Evolutionary conservation across 495 filamentous ascomycete genomes (phyloP).

Genomic region (Daldinia decipiens): DNA sequence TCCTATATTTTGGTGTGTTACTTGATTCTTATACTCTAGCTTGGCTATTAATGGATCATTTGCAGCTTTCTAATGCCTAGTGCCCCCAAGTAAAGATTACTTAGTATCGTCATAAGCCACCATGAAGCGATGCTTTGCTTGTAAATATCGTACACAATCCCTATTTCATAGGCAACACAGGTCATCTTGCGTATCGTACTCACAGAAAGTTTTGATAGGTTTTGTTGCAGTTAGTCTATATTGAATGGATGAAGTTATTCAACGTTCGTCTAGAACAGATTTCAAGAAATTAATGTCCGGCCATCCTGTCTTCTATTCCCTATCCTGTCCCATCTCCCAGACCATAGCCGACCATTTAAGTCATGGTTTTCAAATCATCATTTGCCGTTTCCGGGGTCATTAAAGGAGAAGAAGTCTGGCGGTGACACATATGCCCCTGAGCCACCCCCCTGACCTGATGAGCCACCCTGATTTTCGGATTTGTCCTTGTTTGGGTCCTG

Average conservation of each 20-base stretch:
- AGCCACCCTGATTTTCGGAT: conserved; percentile 19
- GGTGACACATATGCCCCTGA: conserved; percentile 37
- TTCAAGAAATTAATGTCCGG: background rate
- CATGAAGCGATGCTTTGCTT: background rate
- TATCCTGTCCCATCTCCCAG: background rate
- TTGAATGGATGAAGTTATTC: background rate
- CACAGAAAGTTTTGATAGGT: background rate
- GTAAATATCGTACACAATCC: background rate
- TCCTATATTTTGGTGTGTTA: too few species aligned
- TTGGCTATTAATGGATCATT: too few species aligned
- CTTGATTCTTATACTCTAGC: too few species aligned
- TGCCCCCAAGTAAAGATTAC: too few species aligned
- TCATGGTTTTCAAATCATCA: conserved; percentile 1
- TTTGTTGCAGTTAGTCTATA: background rate
- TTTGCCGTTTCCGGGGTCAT: conserved; percentile 34
- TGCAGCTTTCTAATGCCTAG: background rate
- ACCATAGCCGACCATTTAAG: background rate
- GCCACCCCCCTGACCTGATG: conserved; percentile 26
- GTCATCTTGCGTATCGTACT: background rate
- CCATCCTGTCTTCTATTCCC: background rate
- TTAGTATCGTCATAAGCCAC: too few species aligned
- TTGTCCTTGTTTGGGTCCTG: conserved; percentile 24
- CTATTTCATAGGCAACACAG: background rate
- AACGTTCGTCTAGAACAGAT: conserved; percentile 2
- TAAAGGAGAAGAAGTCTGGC: conserved; percentile 41